These are phyloP conservation scores for Candida sojae DNA, from an alignment of 1,139 yeast species.

Conservation along the genomic window DNA sequence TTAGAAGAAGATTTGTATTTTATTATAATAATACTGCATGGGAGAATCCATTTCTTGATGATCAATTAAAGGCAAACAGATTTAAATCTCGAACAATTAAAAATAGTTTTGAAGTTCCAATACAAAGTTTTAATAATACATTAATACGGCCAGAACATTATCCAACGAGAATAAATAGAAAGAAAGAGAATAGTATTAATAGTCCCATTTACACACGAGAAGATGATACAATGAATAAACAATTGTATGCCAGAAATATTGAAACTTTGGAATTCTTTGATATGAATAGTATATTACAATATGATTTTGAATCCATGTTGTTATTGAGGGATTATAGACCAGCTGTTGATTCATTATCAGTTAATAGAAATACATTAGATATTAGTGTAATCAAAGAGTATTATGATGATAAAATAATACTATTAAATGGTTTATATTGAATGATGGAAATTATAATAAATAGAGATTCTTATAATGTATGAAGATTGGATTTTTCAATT, in stretches of 20 bases:
- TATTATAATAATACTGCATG: constrained; percentile 22
- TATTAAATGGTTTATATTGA: constrained; percentile 10
- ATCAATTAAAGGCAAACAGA: constrained; percentile 13
- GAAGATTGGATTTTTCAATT: neutral
- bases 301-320: constrained; percentile 26
- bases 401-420: constrained; percentile 17
- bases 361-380: constrained; percentile 7
- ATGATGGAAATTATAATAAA: too few relatives aligned
- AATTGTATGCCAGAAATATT: constrained; percentile 28
- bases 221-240: constrained; percentile 24
- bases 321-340: constrained; percentile 33
- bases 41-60: constrained; percentile 17
- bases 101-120: constrained; percentile 25
- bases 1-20: constrained; percentile 23
- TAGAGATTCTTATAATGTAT: neutral
- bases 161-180: constrained; percentile 19
- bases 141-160: constrained; percentile 36
- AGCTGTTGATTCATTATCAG: constrained; percentile 8
- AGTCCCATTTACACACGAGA: constrained; percentile 18
- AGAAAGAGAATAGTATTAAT: neutral
- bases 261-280: constrained; percentile 30
- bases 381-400: constrained; percentile 15
- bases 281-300: constrained; percentile 22
- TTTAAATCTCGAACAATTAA: constrained; percentile 19
- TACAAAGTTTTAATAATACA: constrained; percentile 27